A percentile compares a stretch with the other conserved stretches of the same genome.
phyloP scores from a whole-genome alignment of 352 stramenopile species.

The Achlya hypogyna region DNA sequence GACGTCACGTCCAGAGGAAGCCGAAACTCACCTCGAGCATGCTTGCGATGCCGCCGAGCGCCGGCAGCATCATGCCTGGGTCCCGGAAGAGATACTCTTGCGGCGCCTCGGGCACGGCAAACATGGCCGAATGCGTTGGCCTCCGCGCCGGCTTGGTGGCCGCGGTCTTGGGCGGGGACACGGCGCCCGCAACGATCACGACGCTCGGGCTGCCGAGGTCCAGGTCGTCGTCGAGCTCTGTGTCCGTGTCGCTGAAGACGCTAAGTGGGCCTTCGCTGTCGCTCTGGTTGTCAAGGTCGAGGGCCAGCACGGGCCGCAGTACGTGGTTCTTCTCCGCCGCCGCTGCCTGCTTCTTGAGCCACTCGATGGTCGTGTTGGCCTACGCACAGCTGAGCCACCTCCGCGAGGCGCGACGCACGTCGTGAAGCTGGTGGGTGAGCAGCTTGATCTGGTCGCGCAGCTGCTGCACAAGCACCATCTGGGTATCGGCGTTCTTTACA shows the following conservation, averaged over 20 bases:
- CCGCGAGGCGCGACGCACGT: background rate
- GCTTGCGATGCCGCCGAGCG: background rate
- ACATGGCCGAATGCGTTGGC: background rate
- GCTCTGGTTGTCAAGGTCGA: background rate
- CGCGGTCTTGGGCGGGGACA: background rate
- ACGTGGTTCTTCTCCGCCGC: background rate
- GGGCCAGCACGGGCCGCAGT: background rate
- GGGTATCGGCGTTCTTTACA: constrained; percentile 17
- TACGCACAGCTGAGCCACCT: too few species aligned
- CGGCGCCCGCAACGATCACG: background rate
- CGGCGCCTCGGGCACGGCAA: background rate
- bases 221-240: background rate
- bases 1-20: background rate
- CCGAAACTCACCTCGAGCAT: constrained; percentile 2
- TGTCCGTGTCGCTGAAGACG: constrained; percentile 1
- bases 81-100: constrained; percentile 11
- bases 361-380: constrained; percentile 17
- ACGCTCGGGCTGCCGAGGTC: background rate
- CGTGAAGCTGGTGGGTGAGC: constrained; percentile 22
- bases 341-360: constrained; percentile 1
- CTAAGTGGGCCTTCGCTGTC: background rate
- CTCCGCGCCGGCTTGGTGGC: background rate
- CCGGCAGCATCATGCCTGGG: background rate
- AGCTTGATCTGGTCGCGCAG: constrained; percentile 37
- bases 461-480: constrained; percentile 27